A percentile compares a stretch with the other conserved stretches of the same genome.
Conservation (phyloP, 345 rosid species). For the Toxicodendron radicans region DNA sequence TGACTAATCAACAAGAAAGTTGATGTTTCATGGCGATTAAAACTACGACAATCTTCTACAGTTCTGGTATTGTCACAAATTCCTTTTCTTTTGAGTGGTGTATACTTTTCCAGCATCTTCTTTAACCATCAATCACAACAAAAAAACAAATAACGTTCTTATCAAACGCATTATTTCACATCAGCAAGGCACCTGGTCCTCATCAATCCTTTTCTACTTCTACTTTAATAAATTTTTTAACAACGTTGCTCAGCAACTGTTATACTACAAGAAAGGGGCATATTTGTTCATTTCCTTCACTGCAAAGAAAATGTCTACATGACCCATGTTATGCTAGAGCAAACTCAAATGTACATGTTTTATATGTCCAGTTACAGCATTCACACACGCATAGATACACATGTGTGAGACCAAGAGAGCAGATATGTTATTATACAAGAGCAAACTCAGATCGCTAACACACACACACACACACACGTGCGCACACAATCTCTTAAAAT, state of each 20-base stretch:
- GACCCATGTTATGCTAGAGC: not conserved
- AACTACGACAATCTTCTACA: not conserved
- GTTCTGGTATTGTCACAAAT: constrained; percentile 6
- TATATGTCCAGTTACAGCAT: not conserved
- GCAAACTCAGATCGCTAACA: not conserved
- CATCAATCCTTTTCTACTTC: constrained; percentile 23
- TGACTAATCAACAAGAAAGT: not conserved
- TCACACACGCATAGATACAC: not conserved
- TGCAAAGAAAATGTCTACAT: constrained; percentile 8
- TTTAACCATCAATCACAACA: constrained; percentile 5
- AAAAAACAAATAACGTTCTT: not conserved
- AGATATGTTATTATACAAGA: too few relatives aligned
- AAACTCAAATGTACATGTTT: not conserved
- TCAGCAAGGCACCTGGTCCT: constrained; percentile 23
- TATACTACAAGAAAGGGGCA: constrained; percentile 1
- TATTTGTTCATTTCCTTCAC: constrained; percentile 15
- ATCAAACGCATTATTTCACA: constrained; percentile 6
- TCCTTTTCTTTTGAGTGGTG: constrained; percentile 11
- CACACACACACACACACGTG: too few relatives aligned
- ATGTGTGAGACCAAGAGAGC: not conserved
- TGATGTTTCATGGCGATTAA: not conserved
- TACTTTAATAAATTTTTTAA: constrained; percentile 19
- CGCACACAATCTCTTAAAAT: not conserved
- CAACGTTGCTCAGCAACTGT: constrained; percentile 12
- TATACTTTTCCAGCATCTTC: constrained; percentile 12